Evolutionary conservation across 2,329 filamentous ascomycete species (phyloP), one percentile per base, ranked within the genome.

Genomic region (Dactylonectria estremocensis): DNA sequence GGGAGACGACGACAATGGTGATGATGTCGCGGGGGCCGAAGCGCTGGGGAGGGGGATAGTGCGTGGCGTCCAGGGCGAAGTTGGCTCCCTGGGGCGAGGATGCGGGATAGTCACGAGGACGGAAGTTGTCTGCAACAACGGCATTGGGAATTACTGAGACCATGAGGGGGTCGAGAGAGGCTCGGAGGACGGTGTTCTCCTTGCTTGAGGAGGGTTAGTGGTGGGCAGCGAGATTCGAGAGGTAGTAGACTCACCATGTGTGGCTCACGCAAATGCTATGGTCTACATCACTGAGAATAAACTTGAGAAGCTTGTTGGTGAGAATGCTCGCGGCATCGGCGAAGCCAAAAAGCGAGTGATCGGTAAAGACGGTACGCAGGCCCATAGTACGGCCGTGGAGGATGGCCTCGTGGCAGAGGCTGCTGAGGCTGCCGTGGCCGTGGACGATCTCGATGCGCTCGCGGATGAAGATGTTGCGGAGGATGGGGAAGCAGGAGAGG

Each of bases 181-280:
- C 96, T 76, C 96, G 89, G 10, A 99, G 88, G 7, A 98, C 96
- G 0, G 96, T 99, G 77, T 99, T 99, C 80, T 99, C 96, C 80
- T 99, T 99, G 84, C 95, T 97, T 70, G 3, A 43, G 3, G 18
- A 20, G 3, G 33, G 69, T 80, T 56, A 78, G 72, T 43, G 58
- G 28, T 6, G 54, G 13, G 6, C 11, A 14, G 7, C 13, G 37
- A 20, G 16, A 56, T 31, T 45, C 5, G 1, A 10, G 40, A 28
- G 10, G 35, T 33, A 6, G 20, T 3, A 50, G 24, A 71, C 87
- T 70, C 84, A 96, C 95, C 95, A 98, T 45, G 96, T 99, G 85
- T 99, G 95, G 82, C 95, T 98, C 76, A 99, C 96, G 77, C 96
- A 99, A 53, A 99, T 97, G 69, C 97, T 95, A 86, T 99, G 96